Percentiles rank a stretch among this genome's conserved stretches.
phyloP scores from a whole-genome alignment of 129 eudicot genomes.

The Helichrysum umbraculigerum region DNA sequence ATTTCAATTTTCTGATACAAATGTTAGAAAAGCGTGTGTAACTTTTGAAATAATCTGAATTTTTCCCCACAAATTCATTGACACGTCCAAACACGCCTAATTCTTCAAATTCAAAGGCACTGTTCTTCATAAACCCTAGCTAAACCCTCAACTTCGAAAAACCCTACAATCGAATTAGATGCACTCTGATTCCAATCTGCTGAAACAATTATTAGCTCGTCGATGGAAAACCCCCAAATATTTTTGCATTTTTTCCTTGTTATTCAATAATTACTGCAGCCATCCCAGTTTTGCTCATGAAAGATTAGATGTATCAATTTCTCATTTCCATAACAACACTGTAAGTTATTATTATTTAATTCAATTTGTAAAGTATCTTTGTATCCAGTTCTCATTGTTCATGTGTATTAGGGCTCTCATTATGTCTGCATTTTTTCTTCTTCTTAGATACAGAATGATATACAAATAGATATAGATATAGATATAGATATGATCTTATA shows the following conservation, averaged over 20 bases:
- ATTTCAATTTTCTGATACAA: too few species aligned
- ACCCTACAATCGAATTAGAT: slow-evolving; percentile 29
- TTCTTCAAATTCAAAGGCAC: not conserved
- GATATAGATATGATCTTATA: not conserved
- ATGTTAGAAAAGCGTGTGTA: too few species aligned
- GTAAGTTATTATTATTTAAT: slow-evolving; percentile 19
- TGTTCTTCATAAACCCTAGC: slow-evolving; percentile 24
- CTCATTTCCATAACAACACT: not conserved
- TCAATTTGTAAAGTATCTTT: not conserved
- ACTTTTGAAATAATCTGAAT: too few species aligned
- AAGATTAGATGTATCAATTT: slow-evolving; percentile 19
- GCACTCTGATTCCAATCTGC: slow-evolving; percentile 35
- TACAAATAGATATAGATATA: not conserved
- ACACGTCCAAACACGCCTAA: not conserved
- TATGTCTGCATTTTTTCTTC: not conserved
- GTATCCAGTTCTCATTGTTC: not conserved
- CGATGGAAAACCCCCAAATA: slow-evolving; percentile 29
- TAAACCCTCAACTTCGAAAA: slow-evolving; percentile 38
- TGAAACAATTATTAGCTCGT: slow-evolving; percentile 19
- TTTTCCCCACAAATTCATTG: not conserved
- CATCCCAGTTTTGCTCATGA: slow-evolving; percentile 7
- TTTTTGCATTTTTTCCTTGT: slow-evolving; percentile 11
- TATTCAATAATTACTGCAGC: slow-evolving; percentile 4
- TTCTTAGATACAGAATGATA: not conserved
- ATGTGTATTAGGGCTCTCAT: not conserved